Base-by-base conservation (phyloP, 2,329 filamentous ascomycete genomes). In the Calonectria pteridis region DNA sequence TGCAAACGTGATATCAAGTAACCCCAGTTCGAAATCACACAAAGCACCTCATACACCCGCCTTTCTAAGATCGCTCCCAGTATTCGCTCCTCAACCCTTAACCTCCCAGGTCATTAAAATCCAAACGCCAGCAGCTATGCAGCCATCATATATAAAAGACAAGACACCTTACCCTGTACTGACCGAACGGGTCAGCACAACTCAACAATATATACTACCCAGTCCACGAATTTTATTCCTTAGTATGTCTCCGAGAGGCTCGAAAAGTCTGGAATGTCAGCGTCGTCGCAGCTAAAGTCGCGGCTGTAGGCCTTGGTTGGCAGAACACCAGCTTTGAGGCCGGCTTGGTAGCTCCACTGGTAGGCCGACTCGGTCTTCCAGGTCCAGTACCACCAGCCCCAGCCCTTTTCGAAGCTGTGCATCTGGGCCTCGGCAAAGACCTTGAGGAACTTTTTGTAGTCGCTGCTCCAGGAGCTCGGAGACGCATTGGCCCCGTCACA, bases 321-420 rank as follows among this genome's bases (percentile, higher is more conserved):
- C 85, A 99, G 84, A 62, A 96, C 95, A 0, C 95, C 95, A 2
- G 94, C 94, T 67, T 89, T 89, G 75, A 96, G 87, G 0, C 95
- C 96, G 76, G 92, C 88, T 84, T 96, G 92, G 87, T 97, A 98
- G 83, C 95, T 98, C 97, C 97, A 99, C 86, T 98, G 95, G 73
- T 92, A 88, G 63, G 94, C 93, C 77, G 86, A 89, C 87, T 98
- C 96, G 35, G 96, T 98, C 85, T 95, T 91, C 96, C 97, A 98
- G 40, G 96, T 98, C 97, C 97, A 99, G 86, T 99, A 99, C 86
- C 98, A 98, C 97, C 97, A 99, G 63, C 97, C 97, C 93, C 94
- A 97, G 7, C 94, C 95, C 76, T 93, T 92, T 84, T 98, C 96
- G 82, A 98, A 99, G 73, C 93, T 94, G 79, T 93, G 89, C 95